Percentiles rank a stretch among this genome's conserved stretches.
phyloP scores from a whole-genome alignment of 1,284 basidiomycete genomes.

The Fomes fomentarius region DNA sequence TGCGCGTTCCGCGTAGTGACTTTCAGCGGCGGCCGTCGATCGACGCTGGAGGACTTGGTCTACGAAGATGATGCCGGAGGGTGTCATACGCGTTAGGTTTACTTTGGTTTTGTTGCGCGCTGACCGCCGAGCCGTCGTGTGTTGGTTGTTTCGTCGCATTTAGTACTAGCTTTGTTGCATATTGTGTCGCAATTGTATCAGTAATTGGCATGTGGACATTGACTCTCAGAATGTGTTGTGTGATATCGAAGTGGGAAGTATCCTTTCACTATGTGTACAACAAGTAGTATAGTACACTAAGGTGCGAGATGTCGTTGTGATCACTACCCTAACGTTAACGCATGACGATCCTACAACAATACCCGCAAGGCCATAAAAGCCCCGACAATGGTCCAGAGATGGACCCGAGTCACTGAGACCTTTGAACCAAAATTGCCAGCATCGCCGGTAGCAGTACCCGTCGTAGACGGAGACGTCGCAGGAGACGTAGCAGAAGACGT shows the following conservation, averaged over 20 bases:
- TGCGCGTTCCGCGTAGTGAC: not conserved
- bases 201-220: not conserved
- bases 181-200: constrained; percentile 9
- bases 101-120: not conserved
- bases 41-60: not conserved
- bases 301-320: not conserved
- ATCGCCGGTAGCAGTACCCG: not conserved
- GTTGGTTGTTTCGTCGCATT: not conserved
- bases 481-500: not conserved
- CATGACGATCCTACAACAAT: not conserved
- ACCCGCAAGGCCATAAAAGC: not conserved
- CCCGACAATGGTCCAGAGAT: not conserved
- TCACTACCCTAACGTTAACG: not conserved
- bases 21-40: not conserved
- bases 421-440: constrained; percentile 2
- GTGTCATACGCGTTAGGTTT: not conserved
- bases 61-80: not conserved
- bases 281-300: not conserved
- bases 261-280: too few species aligned
- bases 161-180: constrained; percentile 1
- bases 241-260: too few species aligned
- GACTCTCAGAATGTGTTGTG: not conserved
- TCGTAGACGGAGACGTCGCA: not conserved
- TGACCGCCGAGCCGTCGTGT: not conserved
- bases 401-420: not conserved